Percentiles rank a stretch among this genome's conserved stretches.
phyloP scores from a whole-genome alignment of 73 alveolate genomes.

The Paramecium biaurelia region DNA sequence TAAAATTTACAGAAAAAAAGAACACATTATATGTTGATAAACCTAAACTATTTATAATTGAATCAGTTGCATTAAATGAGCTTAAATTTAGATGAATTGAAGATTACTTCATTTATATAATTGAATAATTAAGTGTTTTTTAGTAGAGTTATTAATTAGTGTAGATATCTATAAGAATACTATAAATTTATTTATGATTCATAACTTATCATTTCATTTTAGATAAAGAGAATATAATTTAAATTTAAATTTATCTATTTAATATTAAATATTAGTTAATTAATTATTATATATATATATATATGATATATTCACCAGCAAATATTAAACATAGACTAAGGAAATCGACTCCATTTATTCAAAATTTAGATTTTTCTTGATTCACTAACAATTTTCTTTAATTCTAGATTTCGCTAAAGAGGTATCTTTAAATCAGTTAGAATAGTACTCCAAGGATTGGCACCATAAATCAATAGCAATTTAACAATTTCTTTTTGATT shows the following conservation, averaged over 20 bases:
- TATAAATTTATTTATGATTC: slow-evolving; percentile 94
- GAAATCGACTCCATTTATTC: not conserved
- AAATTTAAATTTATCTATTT: too few relatives aligned
- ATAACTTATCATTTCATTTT: slow-evolving; percentile 95
- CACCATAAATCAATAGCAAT: not conserved
- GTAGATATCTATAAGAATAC: slow-evolving; percentile 83
- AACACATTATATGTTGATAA: too few relatives aligned
- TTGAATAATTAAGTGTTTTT: too few relatives aligned
- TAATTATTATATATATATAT: too few relatives aligned
- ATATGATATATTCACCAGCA: not conserved
- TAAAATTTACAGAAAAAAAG: too few relatives aligned
- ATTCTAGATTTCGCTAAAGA: not conserved
- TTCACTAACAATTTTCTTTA: not conserved
- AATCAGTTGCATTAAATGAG: too few relatives aligned
- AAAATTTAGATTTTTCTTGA: slow-evolving; percentile 19
- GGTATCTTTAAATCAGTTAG: not conserved
- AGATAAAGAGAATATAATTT: slow-evolving; percentile 99
- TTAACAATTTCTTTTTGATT: not conserved
- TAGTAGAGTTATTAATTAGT: slow-evolving; percentile 89
- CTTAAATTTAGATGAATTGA: too few relatives aligned
- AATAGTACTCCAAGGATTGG: slow-evolving; percentile 41
- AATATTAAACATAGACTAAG: not conserved
- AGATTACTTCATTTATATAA: too few relatives aligned
- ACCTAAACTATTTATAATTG: too few relatives aligned
- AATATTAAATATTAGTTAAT: not conserved